Evolutionary conservation across 768 basidiomycete species (phyloP).

Genomic region (Boletus rubroflammeus): DNA sequence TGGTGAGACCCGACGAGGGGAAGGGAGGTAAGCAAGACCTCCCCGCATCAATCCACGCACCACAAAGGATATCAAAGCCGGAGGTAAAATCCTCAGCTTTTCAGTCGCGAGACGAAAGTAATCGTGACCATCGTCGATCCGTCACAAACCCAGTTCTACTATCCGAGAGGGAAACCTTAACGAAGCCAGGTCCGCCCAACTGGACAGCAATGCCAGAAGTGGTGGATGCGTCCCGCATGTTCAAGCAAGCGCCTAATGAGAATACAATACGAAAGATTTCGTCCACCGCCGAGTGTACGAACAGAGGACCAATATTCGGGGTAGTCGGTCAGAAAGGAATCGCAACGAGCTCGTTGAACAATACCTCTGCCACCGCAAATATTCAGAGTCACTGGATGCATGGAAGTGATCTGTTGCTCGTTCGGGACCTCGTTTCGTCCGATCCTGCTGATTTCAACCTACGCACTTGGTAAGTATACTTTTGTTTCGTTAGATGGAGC

Average conservation of each 20-base stretch:
- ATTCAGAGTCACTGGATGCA: conserved; percentile 7
- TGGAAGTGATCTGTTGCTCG: conserved; percentile 3
- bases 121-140: background rate
- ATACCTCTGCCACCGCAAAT: conserved; percentile 5
- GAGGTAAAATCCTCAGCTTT: background rate
- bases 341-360: conserved; percentile 15
- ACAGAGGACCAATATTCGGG: background rate
- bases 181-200: conserved; percentile 2
- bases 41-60: conserved; percentile 13
- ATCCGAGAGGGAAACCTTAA: background rate
- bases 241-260: conserved; percentile 5
- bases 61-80: background rate
- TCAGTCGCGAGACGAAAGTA: background rate
- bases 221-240: conserved; percentile 13
- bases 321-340: conserved; percentile 16
- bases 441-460: conserved; percentile 17
- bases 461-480: conserved; percentile 8
- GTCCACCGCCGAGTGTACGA: conserved; percentile 1
- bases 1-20: background rate
- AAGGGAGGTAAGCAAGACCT: background rate
- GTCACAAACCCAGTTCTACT: background rate
- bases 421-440: conserved; percentile 14
- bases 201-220: conserved; percentile 21
- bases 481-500: background rate
- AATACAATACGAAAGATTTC: conserved; percentile 8